A percentile compares a stretch with the other conserved stretches of the same genome.
Evolutionary conservation across 2,329 filamentous ascomycete species (phyloP).

Genomic region (Ceratocystis lukuohia): DNA sequence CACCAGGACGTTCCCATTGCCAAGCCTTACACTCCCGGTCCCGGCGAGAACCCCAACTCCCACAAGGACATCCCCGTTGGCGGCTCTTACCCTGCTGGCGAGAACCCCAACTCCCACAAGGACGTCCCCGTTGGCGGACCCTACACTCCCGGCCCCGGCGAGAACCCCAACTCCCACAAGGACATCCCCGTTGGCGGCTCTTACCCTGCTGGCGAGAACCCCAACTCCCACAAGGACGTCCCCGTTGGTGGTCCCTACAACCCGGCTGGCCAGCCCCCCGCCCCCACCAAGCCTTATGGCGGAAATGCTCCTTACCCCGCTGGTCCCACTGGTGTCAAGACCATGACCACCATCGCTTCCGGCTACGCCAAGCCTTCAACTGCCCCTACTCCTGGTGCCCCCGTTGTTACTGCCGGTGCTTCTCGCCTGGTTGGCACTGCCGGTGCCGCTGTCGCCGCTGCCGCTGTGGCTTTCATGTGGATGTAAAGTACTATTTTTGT

Average conservation of each 20-base stretch:
- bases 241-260: neutral
- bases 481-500: slow-evolving; percentile 15
- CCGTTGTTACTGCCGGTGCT: slow-evolving; percentile 17
- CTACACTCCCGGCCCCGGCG: neutral
- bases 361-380: slow-evolving; percentile 7
- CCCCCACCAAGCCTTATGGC: neutral
- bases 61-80: neutral
- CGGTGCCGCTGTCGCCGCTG: slow-evolving; percentile 15
- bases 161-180: neutral
- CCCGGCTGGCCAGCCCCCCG: slow-evolving; percentile 2
- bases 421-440: slow-evolving; percentile 15
- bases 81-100: neutral
- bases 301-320: neutral
- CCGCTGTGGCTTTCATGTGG: slow-evolving; percentile 18
- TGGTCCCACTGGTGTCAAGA: slow-evolving; percentile 7
- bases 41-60: neutral
- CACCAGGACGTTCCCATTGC: neutral
- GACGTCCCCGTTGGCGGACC: slow-evolving; percentile 1
- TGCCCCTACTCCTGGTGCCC: neutral
- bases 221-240: neutral
- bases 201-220: neutral
- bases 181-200: neutral
- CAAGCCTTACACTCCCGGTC: neutral
- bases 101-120: neutral
- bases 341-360: slow-evolving; percentile 1